Evolutionary conservation across 2,329 filamentous ascomycete species (phyloP), one percentile per base, ranked within the genome.

Genomic region (Aureobasidium sp.): DNA sequence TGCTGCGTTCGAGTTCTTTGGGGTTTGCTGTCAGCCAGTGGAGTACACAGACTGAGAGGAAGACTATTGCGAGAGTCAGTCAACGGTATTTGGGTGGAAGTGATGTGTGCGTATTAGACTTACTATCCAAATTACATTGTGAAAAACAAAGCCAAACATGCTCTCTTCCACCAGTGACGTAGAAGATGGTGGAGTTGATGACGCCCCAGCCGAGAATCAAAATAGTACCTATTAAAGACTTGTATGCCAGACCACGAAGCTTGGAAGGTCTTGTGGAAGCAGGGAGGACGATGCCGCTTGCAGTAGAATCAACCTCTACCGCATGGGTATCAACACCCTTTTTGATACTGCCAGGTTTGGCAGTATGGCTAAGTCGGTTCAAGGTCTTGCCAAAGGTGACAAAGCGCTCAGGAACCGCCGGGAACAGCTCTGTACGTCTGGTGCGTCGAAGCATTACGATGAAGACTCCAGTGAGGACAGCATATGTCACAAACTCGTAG

Each of bases 71-170:
- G 1, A 4, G 14, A 14, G n/a, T 39, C 3, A 36, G 39, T 57
- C 10, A 44, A 39, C 2, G 3, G 10, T 25, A 36, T n/a, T 29
- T 30, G 34, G 6, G 8, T 34, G 9, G 13, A 16, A 45, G 13
- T 2, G 16, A n/a, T 21, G 29, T 0, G 5, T 10, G 13, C 11
- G 16, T 11, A 6, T 37, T 7, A 27, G 11, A 64, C 71, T 42
- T 67, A 77, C 76, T 70, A 61, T 78, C 76, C 11, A 75, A 64
- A 2, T 70, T 73, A 65, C 76, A 78, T 2, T 74, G 65, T 0
- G 69, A 72, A 55, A 76, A 70, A 61, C 76, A 78, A 5, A 77
- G 62, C 74, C 75, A 78, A 0, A 71, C 73, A 21, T 72, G 65
- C 61, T 78, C 75, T 10, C 68, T 65, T 1, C 73, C 74, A 5